Evolutionary conservation across 225 moss, liverwort and hornwort genomes (phyloP).

Genomic region (Physcomitrellopsis africana): DNA sequence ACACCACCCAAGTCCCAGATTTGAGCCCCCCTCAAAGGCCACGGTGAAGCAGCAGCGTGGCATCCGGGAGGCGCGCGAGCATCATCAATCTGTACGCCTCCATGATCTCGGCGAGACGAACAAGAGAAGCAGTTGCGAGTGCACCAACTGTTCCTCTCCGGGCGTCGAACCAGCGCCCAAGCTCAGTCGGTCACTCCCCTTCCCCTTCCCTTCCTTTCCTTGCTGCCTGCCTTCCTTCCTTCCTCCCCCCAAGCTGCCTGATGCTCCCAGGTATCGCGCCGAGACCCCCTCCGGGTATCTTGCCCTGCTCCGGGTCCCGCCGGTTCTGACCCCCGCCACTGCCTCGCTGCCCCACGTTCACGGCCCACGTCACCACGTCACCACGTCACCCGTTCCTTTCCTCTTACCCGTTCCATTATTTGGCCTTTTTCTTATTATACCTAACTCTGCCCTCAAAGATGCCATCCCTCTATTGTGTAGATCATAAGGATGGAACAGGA

Average conservation of each 20-base stretch:
- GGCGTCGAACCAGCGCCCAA: neutral
- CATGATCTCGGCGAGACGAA: slow-evolving; percentile 34
- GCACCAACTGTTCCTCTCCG: slow-evolving; percentile 27
- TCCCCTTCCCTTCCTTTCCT: too few relatives aligned
- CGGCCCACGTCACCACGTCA: neutral
- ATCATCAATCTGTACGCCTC: slow-evolving; percentile 35
- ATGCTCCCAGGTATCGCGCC: neutral
- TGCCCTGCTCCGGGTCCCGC: neutral
- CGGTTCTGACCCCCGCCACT: neutral
- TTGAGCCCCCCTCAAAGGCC: neutral
- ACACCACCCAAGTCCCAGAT: slow-evolving; percentile 30
- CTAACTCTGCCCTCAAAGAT: too few relatives aligned
- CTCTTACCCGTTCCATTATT: too few relatives aligned
- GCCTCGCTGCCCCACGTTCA: neutral
- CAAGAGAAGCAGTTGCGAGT: slow-evolving; percentile 31
- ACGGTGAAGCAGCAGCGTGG: neutral
- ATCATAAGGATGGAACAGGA: too few relatives aligned
- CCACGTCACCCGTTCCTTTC: too few relatives aligned
- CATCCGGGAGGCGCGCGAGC: slow-evolving; percentile 6
- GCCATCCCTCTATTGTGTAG: too few relatives aligned
- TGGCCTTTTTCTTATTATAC: too few relatives aligned
- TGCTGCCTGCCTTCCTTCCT: too few relatives aligned
- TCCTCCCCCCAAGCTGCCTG: neutral
- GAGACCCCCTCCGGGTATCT: neutral
- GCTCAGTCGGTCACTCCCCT: slow-evolving; percentile 12